Evolutionary conservation across 352 stramenopile species (phyloP).

Genomic region (Phytophthora fragariaefolia): DNA sequence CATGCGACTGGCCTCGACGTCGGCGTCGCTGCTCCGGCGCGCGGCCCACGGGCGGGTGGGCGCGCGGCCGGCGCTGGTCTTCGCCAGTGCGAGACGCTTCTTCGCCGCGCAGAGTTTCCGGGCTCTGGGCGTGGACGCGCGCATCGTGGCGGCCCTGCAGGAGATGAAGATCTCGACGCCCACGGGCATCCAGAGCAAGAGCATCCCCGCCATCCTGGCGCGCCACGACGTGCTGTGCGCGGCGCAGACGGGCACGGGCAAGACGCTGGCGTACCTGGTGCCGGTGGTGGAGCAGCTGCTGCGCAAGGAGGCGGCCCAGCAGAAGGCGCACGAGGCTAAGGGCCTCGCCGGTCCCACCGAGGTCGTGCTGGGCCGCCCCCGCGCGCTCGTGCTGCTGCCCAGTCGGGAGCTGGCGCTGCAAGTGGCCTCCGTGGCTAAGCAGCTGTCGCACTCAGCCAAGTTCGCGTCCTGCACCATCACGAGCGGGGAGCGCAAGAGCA

Average conservation of each 20-base stretch:
- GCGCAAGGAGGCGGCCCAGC: constrained; percentile 43
- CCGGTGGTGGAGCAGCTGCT: constrained; percentile 62
- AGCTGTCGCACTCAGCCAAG: constrained; percentile 69
- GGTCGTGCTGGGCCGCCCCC: constrained; percentile 43
- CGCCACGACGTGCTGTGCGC: constrained; percentile 65
- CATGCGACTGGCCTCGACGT: constrained; percentile 8
- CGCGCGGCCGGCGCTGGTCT: constrained; percentile 1
- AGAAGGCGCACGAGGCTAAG: constrained; percentile 24
- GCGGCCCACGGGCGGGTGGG: constrained; percentile 2
- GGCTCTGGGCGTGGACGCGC: constrained; percentile 48
- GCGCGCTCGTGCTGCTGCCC: constrained; percentile 64
- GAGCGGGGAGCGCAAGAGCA: constrained; percentile 71
- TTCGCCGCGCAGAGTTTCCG: constrained; percentile 38
- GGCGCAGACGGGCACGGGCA: constrained; percentile 72
- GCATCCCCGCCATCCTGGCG: constrained; percentile 53
- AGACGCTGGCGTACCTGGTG: constrained; percentile 73
- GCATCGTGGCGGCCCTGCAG: constrained; percentile 46
- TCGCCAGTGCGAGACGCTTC: background rate
- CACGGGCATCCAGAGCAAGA: constrained; percentile 66
- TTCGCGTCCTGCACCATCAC: constrained; percentile 73
- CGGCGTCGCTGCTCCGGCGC: constrained; percentile 8
- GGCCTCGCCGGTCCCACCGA: background rate
- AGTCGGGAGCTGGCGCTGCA: constrained; percentile 77
- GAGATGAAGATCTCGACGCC: constrained; percentile 58
- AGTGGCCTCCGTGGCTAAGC: constrained; percentile 70